Evolutionary conservation across 2,329 filamentous ascomycete genomes (phyloP).

Genomic region (Xylariaceae sp.): DNA sequence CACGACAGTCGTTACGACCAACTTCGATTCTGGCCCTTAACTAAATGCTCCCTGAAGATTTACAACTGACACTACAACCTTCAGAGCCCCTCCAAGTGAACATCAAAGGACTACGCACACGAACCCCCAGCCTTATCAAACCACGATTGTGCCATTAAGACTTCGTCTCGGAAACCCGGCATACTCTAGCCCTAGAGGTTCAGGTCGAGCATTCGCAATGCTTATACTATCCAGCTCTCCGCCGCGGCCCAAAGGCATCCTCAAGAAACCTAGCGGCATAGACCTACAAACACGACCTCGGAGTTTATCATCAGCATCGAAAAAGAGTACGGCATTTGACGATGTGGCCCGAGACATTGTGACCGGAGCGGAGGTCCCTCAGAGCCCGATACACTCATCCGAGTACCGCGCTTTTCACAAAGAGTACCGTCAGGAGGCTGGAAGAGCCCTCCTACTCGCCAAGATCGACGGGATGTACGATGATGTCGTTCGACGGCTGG

Average conservation of each 20-base stretch:
- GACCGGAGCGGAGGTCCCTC: slow-evolving; percentile 32
- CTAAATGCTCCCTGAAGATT: background rate
- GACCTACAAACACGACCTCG: slow-evolving; percentile 27
- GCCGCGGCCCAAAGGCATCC: slow-evolving; percentile 30
- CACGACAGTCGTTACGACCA: slow-evolving; percentile 9
- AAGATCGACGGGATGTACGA: slow-evolving; percentile 34
- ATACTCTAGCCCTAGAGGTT: background rate
- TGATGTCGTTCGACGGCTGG: slow-evolving; percentile 31
- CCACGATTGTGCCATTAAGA: background rate
- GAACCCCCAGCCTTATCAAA: background rate
- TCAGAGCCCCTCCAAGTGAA: background rate
- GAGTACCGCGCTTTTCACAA: slow-evolving; percentile 34
- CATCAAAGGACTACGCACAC: background rate
- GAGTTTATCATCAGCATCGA: slow-evolving; percentile 29
- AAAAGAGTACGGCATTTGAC: slow-evolving; percentile 32
- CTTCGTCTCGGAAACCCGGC: background rate
- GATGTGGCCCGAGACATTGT: slow-evolving; percentile 34
- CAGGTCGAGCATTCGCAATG: slow-evolving; percentile 17
- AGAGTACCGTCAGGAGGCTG: slow-evolving; percentile 33
- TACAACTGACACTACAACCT: slow-evolving; percentile 8
- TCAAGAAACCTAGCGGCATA: slow-evolving; percentile 31
- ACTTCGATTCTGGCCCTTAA: slow-evolving; percentile 11
- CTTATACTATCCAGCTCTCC: slow-evolving; percentile 25
- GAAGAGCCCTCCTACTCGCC: slow-evolving; percentile 30
- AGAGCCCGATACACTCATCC: slow-evolving; percentile 28